Base-by-base conservation (phyloP, 352 stramenopile species). In the Phytopythium vexans region DNA sequence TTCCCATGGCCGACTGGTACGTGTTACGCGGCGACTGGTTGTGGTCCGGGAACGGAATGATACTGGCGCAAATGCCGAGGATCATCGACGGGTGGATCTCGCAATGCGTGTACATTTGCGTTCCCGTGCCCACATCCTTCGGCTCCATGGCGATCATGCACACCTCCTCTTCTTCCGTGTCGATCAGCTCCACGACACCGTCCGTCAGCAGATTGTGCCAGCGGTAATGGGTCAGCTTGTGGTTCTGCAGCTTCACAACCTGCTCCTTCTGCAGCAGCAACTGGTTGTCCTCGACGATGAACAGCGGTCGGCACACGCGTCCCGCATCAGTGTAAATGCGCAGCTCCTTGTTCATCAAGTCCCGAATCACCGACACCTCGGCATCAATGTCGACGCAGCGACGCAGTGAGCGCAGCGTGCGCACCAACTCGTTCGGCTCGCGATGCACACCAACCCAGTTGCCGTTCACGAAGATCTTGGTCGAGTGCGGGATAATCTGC, bases 51-150 rank as follows among this genome's bases (percentile, higher is more conserved):
- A 99, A 99, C 15, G 98, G 98, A 87, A 99, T 99, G 70, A 99
- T 99, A 57, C 92, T 98, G 35, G 97, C 97, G 72, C 96, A 99
- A 56, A 99, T 97, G 46, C 97, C 97, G 5, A 99, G 76, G 68
- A 99, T 99, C 95, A 99, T 99, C 32, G 87, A 97, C 41, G 98
- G 97, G 69, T 99, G 96, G 60, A 99, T 99, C 77, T 99, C 98
- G 56, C 96, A 99, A 68, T 99, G 98, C 33, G 98, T 99, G 73
- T 99, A 99, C 31, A 97, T 98, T 54, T 97, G 87, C 8, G 77
- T 73, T 39, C 96, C 77, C 48, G 94, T 84, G 55, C 79, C 66
- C 10, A 98, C 72, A 43, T 97, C 86, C 68, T 97, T 98, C 0
- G 94, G 92, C 58, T 99, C 95, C 97, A 99, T 99, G 9, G 97